A percentile compares a stretch with the other conserved stretches of the same genome.
phyloP scores from a whole-genome alignment of 306 rosid species.

The Rubus parviflorus region DNA sequence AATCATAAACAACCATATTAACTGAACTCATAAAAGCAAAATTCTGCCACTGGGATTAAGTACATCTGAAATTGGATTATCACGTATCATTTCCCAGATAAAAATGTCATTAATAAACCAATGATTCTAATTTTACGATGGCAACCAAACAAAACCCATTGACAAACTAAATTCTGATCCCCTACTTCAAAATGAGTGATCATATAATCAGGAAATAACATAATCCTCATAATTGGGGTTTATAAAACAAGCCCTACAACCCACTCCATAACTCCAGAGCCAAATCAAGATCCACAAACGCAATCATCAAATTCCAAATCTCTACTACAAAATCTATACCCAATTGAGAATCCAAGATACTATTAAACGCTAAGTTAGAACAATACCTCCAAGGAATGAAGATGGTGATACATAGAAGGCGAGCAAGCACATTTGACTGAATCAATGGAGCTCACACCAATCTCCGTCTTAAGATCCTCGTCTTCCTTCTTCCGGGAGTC shows the following conservation, averaged over 20 bases:
- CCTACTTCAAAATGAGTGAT: no score
- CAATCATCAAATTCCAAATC: not conserved
- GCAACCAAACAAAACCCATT: not conserved
- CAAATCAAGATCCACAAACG: not conserved
- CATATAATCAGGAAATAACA: not conserved
- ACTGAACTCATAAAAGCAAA: not conserved
- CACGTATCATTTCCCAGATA: not conserved
- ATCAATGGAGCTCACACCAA: slow-evolving; percentile 17
- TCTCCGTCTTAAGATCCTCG: not conserved
- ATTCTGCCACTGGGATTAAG: not conserved
- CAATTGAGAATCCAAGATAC: not conserved
- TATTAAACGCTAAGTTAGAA: not conserved
- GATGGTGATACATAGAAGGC: slow-evolving; percentile 22
- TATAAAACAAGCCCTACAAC: no score
- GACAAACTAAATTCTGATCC: no score
- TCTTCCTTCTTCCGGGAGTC: not conserved
- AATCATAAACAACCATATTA: not conserved
- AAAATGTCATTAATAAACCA: not conserved
- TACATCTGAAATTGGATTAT: not conserved
- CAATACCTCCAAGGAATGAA: slow-evolving; percentile 31
- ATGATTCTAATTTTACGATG: not conserved
- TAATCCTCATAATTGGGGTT: not conserved
- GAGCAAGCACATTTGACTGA: slow-evolving; percentile 11
- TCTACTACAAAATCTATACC: not conserved
- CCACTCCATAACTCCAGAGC: not conserved